Percentiles rank a stretch among this genome's conserved stretches.
phyloP scores from a whole-genome alignment of 1,139 yeast species.

The Debaryomyces sp. region DNA sequence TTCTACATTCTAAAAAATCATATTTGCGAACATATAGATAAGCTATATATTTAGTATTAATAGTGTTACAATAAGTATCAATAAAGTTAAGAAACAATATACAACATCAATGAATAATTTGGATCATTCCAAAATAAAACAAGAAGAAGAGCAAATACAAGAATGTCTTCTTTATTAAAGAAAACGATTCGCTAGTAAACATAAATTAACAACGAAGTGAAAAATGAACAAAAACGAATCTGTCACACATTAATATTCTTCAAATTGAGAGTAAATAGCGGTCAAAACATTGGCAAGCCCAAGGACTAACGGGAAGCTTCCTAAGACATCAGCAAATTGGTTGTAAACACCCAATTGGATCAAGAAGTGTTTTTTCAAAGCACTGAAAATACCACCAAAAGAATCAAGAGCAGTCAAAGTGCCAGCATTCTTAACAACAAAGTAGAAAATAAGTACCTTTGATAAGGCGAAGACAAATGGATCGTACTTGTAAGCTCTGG shows the following conservation, averaged over 20 bases:
- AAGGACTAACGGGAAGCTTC: constrained; percentile 50
- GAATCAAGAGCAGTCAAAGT: constrained; percentile 32
- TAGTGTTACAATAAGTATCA: constrained; percentile 11
- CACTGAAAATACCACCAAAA: constrained; percentile 35
- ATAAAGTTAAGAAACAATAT: constrained; percentile 6
- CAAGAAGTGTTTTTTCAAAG: constrained; percentile 37
- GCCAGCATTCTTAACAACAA: constrained; percentile 36
- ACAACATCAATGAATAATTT: constrained; percentile 3
- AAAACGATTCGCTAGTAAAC: constrained; percentile 3
- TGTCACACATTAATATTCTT: constrained; percentile 29
- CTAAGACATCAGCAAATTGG: constrained; percentile 40
- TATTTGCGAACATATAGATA: constrained; percentile 2
- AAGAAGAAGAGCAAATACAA: constrained; percentile 1
- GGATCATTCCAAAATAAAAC: constrained; percentile 4
- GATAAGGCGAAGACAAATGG: constrained; percentile 60
- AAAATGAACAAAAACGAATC: background rate
- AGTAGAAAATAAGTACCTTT: constrained; percentile 51
- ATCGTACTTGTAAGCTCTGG: constrained; percentile 49
- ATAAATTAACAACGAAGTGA: constrained; percentile 5
- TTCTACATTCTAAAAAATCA: background rate
- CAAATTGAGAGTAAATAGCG: constrained; percentile 56
- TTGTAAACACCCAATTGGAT: constrained; percentile 43
- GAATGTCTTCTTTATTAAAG: background rate
- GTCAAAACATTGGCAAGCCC: constrained; percentile 51
- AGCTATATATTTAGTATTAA: constrained; percentile 1